Base-by-base conservation (phyloP, 2,329 filamentous ascomycete genomes). In the Incumbomyces lentus region DNA sequence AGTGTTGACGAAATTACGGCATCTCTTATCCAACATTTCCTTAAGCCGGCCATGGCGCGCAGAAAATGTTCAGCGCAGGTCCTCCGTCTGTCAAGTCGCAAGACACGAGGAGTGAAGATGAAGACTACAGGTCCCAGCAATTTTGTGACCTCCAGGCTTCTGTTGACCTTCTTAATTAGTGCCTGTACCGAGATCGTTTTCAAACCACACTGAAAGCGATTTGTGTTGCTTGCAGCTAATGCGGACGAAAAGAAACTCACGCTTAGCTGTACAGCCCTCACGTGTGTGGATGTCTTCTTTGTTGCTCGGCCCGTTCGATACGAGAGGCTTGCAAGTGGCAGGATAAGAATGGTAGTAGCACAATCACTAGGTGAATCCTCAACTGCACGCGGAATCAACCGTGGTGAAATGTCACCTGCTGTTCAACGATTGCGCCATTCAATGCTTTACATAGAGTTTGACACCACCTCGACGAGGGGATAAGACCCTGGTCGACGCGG, bases 361-460 rank as follows among this genome's bases (percentile, higher is more conserved):
- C 31, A 32, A 36, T 36, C 17, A 19, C 34, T 35, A 26, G 22
- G 8, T 8, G 33, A 33, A 22, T 35, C 26, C 19, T 16, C 22
- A 26, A 13, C 37, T 45, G 42, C 33, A 38, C 26, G 38, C 42
- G 42, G 42, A 45, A 45, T 45, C 33, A 45, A n/a, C 42, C 42
- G 42, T 38, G 42, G 19, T 45, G 42, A 45, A 19, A 34, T 44
- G 41, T 37, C 42, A 45, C 42, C 19, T 37, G 33, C 30, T 38
- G 5, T n/a, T 14, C 16, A 22, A 17, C 42, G 33, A 45, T 45
- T 45, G 42, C 42, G 42, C 42, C 42, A 45, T 45, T 35, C 26
- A 17, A 29, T 37, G 33, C 11, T 37, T 26, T 37, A 17, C n/a
- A n/a, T 38, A 26, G 22, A 26, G 22, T 45, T 37, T 37, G 41